Base-by-base conservation (phyloP, 2,329 filamentous ascomycete genomes). In the Didymella keratinophila region DNA sequence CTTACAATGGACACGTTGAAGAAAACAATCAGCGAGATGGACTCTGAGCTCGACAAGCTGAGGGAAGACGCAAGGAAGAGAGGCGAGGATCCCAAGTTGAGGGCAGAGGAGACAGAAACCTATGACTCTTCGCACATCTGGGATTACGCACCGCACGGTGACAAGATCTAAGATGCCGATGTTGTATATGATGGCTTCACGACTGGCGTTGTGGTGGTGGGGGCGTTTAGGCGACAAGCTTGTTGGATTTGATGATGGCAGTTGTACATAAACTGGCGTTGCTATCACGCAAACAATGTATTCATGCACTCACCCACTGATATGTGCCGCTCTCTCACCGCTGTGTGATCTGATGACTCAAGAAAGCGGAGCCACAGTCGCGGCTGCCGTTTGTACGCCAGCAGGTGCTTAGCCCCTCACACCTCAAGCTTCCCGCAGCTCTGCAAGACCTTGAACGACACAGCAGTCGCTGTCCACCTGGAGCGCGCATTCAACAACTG, bases 51-150 rank as follows among this genome's bases (percentile, higher is more conserved):
- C 59, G 69, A 73, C 36, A 48, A 50, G 37, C 49, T 69, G 53
- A 63, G 74, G 51, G 66, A 68, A 0, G 73, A 71, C 6, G 75
- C 75, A 6, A 66, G 66, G 50, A 70, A 73, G 62, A 67, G 75
- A 37, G 75, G 75, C 1, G 65, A 76, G n/a, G 70, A 75, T 49
- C 66, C 67, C 1, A 68, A 71, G 50, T 58, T 56, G 28, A 64
- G 74, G 36, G 65, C 63, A 25, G 71, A 74, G 46, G 74, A 77
- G 61, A 76, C 68, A 14, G 74, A 77, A 63, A 65, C 58, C 28
- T 76, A 63, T 39, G 72, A 76, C 53, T 72, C 68, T 25, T 63
- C 50, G 21, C 69, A 74, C 39, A 76, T 77, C 27, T 76, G 72
- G 75, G 73, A 78, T 41, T 73, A 75, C 64, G 68, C 72, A 27